Percentiles rank a stretch among this genome's conserved stretches.
phyloP scores from a whole-genome alignment of 2,329 filamentous ascomycete genomes.

The Aspergillus aculeatinus region DNA sequence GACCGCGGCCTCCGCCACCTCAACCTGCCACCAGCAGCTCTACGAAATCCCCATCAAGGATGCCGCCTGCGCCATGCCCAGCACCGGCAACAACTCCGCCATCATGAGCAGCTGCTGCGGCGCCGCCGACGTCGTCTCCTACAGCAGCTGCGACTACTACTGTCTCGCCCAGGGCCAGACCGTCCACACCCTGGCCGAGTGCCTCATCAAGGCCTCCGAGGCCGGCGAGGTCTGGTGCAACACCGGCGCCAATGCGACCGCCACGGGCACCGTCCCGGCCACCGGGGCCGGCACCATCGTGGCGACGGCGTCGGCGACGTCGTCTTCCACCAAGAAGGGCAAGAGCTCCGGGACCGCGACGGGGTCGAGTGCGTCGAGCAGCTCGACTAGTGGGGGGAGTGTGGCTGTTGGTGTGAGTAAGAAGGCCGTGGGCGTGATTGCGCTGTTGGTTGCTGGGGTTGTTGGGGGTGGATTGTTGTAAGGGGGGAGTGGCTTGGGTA shows the following conservation, averaged over 20 bases:
- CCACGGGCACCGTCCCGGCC: conserved; percentile 20
- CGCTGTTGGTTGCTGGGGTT: conserved; percentile 15
- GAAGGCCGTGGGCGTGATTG: conserved; percentile 8
- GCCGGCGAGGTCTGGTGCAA: conserved; percentile 26
- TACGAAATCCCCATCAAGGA: conserved; percentile 26
- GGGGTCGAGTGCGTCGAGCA: neutral
- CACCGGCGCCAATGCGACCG: conserved; percentile 23
- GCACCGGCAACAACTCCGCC: conserved; percentile 18
- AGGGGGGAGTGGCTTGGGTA: neutral
- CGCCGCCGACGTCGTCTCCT: conserved; percentile 21
- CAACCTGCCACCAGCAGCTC: conserved; percentile 21
- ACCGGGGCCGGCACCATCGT: conserved; percentile 18
- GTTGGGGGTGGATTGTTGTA: conserved; percentile 4
- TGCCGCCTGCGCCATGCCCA: conserved; percentile 27
- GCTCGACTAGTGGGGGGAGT: neutral
- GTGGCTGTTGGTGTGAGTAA: conserved; percentile 9
- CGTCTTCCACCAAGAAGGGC: neutral
- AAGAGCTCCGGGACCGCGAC: neutral
- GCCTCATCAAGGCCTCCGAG: conserved; percentile 22
- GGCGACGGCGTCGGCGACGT: conserved; percentile 16
- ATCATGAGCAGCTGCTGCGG: conserved; percentile 25
- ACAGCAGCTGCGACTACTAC: conserved; percentile 25
- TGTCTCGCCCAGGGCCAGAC: conserved; percentile 23
- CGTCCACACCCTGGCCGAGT: conserved; percentile 20
- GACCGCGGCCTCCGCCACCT: conserved; percentile 18